Conservation (phyloP, 1,284 basidiomycete species). For the Irpex sp. region DNA sequence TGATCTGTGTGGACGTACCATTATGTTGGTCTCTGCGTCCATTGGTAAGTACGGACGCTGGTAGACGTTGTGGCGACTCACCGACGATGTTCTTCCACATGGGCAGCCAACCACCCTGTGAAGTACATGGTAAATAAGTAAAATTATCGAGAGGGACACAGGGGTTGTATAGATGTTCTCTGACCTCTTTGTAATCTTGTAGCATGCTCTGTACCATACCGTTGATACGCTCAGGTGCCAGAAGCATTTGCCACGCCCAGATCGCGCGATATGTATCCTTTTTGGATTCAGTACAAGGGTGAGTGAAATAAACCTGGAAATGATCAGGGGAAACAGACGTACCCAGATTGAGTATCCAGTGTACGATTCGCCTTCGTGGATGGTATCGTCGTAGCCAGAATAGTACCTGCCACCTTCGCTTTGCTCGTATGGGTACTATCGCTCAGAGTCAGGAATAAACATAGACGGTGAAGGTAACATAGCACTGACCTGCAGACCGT, state of each 20-base stretch:
- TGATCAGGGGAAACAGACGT: slow-evolving; percentile 18
- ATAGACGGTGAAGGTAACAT: background rate
- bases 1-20: slow-evolving; percentile 33
- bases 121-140: too few species aligned
- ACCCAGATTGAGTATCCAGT: slow-evolving; percentile 85
- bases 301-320: too few species aligned
- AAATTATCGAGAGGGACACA: too few species aligned
- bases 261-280: slow-evolving; percentile 52
- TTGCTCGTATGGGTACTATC: slow-evolving; percentile 76
- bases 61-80: slow-evolving; percentile 20
- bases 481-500: slow-evolving; percentile 53
- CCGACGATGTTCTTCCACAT: slow-evolving; percentile 90
- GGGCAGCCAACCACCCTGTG: slow-evolving; percentile 70
- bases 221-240: slow-evolving; percentile 69
- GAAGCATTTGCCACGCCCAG: slow-evolving; percentile 74
- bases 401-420: slow-evolving; percentile 68
- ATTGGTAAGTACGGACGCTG: too few species aligned
- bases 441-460: slow-evolving; percentile 2
- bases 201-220: slow-evolving; percentile 41
- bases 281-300: too few species aligned
- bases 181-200: too few species aligned
- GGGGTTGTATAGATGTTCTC: too few species aligned
- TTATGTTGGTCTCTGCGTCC: slow-evolving; percentile 50
- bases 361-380: slow-evolving; percentile 65
- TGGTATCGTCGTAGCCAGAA: slow-evolving; percentile 64